phyloP scores from a whole-genome alignment of 257 asterid genomes.

The Solanum infundibuliforme region DNA sequence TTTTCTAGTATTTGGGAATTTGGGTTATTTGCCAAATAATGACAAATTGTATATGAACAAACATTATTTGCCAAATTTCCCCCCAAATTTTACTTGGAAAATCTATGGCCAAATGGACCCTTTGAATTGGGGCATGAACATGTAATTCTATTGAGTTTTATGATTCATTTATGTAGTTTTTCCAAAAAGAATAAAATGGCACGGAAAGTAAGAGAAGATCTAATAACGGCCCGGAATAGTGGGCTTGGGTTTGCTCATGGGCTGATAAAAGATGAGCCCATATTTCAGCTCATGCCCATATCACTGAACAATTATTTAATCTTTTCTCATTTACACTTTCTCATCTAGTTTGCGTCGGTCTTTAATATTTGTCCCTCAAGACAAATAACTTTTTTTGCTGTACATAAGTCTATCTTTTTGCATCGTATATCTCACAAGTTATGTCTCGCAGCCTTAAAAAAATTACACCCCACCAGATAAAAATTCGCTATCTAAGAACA shows the following conservation, averaged over 20 bases:
- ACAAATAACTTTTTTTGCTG: no score
- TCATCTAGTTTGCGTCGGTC: not conserved
- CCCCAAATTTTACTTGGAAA: no score
- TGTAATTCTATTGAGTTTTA: no score
- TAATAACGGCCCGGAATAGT: not conserved
- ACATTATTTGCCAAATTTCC: no score
- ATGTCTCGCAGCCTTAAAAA: rapidly evolving
- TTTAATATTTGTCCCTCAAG: not conserved
- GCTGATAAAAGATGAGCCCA: not conserved
- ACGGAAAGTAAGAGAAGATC: not conserved
- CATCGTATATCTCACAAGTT: not conserved
- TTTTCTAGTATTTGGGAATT: no score
- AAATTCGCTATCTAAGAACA: not conserved
- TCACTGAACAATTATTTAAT: not conserved
- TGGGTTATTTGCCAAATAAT: no score
- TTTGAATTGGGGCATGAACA: no score
- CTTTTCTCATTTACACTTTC: not conserved
- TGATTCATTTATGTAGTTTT: no score
- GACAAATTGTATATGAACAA: no score
- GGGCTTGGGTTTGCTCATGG: not conserved
- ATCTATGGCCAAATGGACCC: no score
- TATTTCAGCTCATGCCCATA: not conserved
- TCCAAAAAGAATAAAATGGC: not conserved
- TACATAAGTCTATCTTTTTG: no score
- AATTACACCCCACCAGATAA: not conserved